Percentiles rank a stretch among this genome's conserved stretches.
phyloP scores from a whole-genome alignment of 2,329 filamentous ascomycete species.

The Sordariomycetes sp. region DNA sequence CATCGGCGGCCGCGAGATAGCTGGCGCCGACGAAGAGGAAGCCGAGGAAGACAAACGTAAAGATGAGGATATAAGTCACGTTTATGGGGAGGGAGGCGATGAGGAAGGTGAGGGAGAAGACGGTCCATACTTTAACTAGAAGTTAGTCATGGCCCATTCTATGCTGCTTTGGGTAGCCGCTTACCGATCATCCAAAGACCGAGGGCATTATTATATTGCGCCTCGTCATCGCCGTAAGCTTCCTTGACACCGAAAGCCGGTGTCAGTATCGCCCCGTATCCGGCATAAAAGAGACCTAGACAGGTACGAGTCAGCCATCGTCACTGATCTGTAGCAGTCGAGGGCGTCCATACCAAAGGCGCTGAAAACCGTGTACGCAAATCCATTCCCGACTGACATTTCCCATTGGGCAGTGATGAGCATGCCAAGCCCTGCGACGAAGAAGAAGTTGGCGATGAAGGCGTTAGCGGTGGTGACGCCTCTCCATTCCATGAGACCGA shows the following conservation, averaged over 20 bases:
- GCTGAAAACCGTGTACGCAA: conserved; percentile 40
- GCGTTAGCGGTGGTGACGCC: conserved; percentile 38
- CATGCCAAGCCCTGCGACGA: conserved; percentile 35
- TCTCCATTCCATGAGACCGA: conserved; percentile 44
- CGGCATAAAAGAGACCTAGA: conserved; percentile 14
- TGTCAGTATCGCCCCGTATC: conserved; percentile 14
- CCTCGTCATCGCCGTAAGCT: conserved; percentile 13
- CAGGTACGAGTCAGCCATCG: neutral
- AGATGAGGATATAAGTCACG: conserved; percentile 10
- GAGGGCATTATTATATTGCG: conserved; percentile 14
- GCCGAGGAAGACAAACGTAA: conserved; percentile 8
- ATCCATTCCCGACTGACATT: conserved; percentile 37
- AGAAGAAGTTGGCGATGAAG: conserved; percentile 45
- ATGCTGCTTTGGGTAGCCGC: neutral
- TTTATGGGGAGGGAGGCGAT: conserved; percentile 14
- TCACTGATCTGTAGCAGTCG: neutral
- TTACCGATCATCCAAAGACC: conserved; percentile 15
- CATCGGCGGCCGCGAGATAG: conserved; percentile 15
- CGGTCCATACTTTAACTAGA: conserved; percentile 11
- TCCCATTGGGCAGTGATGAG: conserved; percentile 47
- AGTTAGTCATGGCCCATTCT: neutral
- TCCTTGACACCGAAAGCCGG: conserved; percentile 13
- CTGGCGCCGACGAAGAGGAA: conserved; percentile 13
- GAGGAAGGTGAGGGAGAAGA: conserved; percentile 14
- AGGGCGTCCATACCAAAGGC: conserved; percentile 31